Percentiles rank a stretch among this genome's conserved stretches.
These are phyloP conservation scores for Conticribra weissflogii DNA, from an alignment of 108 stramenopile species.

Conservation along the genomic window DNA sequence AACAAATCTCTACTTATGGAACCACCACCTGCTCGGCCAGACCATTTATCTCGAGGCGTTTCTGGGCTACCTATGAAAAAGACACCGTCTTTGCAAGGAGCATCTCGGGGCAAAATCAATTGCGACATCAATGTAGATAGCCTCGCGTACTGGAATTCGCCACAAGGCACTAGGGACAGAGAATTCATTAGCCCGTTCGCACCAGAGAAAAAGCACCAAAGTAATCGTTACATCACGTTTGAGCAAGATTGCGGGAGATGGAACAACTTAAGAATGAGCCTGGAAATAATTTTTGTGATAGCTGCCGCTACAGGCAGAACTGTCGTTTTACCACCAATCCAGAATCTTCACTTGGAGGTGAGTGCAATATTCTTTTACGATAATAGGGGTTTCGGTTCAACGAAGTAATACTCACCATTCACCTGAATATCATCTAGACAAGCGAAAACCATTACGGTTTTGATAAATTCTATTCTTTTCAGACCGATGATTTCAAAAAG, in stretches of 20 bases:
- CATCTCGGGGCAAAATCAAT: constrained; percentile 61
- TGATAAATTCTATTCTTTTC: constrained; percentile 82
- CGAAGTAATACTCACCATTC: no score
- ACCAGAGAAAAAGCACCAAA: no score
- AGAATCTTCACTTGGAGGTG: constrained; percentile 52
- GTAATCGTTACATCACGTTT: constrained; percentile 69
- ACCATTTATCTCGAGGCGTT: constrained; percentile 66
- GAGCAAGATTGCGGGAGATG: constrained; percentile 79
- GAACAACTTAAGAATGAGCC: constrained; percentile 85
- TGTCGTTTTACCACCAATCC: constrained; percentile 83
- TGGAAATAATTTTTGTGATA: constrained; percentile 83
- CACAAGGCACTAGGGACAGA: constrained; percentile 63
- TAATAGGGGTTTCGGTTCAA: no score
- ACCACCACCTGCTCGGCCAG: constrained; percentile 32
- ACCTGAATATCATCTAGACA: constrained; percentile 41
- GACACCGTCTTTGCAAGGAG: constrained; percentile 77
- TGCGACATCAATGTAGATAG: constrained; percentile 72
- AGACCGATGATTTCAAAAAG: constrained; percentile 54
- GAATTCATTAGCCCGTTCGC: constrained; percentile 70
- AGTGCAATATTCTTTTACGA: no score
- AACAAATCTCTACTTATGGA: constrained; percentile 34
- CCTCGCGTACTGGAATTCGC: constrained; percentile 84
- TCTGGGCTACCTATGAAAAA: constrained; percentile 70
- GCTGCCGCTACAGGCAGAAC: constrained; percentile 86
- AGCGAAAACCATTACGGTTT: constrained; percentile 63